Evolutionary conservation across 2,329 filamentous ascomycete species (phyloP), one percentile per base, ranked within the genome.

Genomic region (Lasiodiplodia sp.): DNA sequence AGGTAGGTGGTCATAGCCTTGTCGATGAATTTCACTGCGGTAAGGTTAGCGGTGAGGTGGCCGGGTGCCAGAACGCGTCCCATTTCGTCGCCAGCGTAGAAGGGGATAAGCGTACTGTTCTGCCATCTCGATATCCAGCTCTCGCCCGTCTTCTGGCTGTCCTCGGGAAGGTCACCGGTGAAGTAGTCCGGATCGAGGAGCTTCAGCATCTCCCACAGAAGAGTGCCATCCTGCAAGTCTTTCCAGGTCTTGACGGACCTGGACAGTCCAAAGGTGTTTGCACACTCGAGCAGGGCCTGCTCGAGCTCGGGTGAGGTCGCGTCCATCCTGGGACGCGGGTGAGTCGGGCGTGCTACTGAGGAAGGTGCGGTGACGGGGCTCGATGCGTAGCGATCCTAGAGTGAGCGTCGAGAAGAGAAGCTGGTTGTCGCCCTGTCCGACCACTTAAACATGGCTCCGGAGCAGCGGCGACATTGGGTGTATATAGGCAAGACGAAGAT

Each of bases 51-150:
- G 31, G 40, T 14, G 37, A 38, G 18, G 38, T 21, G n/a, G 5
- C 7, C 18, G 12, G 34, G 11, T 23, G 25, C 18, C 12, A 21
- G 7, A 12, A 60, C n/a, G 11, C 47, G 55, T 14, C 28, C 40
- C 40, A 44, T 51, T 2, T 1, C 16, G 37, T 23, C 40, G 40
- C 25, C 58, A 51, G 40, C 40, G 40, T 5, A 25, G 34, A 21
- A 49, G 11, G 40, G 58, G 28, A 37, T 37, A 7, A 28, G 40
- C 70, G 18, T 68, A 77, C 71, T 73, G 71, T 85, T 85, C 78
- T 85, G 83, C 83, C 83, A 85, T 79, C 81, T 78, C 57, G 82
- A 80, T 62, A 84, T 85, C 83, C 83, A 86, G 70, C 83, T 83
- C 71, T 82, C 81, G 37, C 76, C 76, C n/a, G 79, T 74, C 57